Percentiles rank a stretch among this genome's conserved stretches.
Conservation (phyloP, 83 land plant genomes). For the Picea engelmannii region DNA sequence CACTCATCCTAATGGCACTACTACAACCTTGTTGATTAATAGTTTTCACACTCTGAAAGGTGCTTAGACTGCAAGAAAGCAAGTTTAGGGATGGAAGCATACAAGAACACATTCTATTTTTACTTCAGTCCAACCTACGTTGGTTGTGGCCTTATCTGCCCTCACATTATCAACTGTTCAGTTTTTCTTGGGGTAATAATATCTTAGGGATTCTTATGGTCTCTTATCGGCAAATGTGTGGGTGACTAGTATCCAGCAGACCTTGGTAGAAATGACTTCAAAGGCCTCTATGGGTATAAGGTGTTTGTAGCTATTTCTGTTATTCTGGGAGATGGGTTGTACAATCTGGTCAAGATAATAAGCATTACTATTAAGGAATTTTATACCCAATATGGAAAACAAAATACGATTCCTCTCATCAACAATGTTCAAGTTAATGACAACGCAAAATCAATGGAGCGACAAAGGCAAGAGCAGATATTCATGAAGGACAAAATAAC, state of each 20-base stretch:
- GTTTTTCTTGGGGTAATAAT: constrained; percentile 77
- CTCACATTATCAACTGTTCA: constrained; percentile 80
- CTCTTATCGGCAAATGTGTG: constrained; percentile 26
- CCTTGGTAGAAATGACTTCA: constrained; percentile 61
- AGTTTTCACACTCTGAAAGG: no score
- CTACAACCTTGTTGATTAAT: no score
- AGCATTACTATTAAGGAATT: constrained; percentile 19
- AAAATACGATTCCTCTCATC: no score
- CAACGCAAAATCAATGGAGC: constrained; percentile 22
- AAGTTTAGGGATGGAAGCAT: no score
- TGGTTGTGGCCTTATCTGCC: constrained; percentile 85
- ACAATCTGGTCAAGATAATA: constrained; percentile 75
- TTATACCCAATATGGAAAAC: no score
- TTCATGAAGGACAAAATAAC: no score
- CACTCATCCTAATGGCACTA: no score
- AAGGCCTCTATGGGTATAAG: constrained; percentile 43
- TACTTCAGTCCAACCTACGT: constrained; percentile 82
- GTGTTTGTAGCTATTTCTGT: constrained; percentile 52
- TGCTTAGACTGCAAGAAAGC: no score
- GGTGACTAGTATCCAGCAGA: constrained; percentile 82
- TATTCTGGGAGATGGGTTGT: constrained; percentile 79
- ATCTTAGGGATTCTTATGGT: constrained; percentile 62
- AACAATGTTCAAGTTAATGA: no score
- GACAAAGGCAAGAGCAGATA: no score
- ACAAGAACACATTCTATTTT: constrained; percentile 65